Percentiles rank a stretch among this genome's conserved stretches.
Conservation (phyloP, 805 yeast species). For the Saccharomycopsis synnaedendra region DNA sequence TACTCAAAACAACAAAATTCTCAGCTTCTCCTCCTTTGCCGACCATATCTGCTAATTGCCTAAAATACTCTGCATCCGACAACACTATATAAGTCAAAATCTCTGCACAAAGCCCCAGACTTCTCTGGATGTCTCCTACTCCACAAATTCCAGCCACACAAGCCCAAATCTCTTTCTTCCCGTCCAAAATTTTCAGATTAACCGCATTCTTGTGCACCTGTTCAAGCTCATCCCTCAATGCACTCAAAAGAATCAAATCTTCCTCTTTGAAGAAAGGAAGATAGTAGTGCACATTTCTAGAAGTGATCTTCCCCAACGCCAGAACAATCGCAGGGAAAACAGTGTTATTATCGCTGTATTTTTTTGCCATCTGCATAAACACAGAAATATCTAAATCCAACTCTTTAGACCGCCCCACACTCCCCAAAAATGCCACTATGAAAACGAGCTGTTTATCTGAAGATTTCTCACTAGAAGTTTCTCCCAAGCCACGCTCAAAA, state of each 20-base stretch:
- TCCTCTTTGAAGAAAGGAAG: conserved; percentile 22
- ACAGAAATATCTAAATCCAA: conserved; percentile 10
- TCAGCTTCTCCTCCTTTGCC: background rate
- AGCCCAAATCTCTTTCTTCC: conserved; percentile 1
- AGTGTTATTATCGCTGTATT: conserved; percentile 22
- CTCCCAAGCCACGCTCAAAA: conserved; percentile 5
- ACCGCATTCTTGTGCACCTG: conserved; percentile 11
- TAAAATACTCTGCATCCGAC: background rate
- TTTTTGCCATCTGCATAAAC: conserved; percentile 6
- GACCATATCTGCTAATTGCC: background rate
- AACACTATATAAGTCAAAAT: conserved; percentile 18
- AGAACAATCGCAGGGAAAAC: conserved; percentile 38
- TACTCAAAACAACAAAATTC: conserved; percentile 4
- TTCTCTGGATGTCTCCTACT: conserved; percentile 5
- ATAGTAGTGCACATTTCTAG: conserved; percentile 27
- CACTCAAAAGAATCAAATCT: conserved; percentile 14
- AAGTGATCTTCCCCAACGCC: conserved; percentile 39
- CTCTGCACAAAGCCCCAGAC: conserved; percentile 20
- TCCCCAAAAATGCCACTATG: conserved; percentile 11
- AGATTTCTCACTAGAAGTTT: background rate
- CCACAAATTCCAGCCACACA: conserved; percentile 1
- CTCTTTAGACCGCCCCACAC: conserved; percentile 7
- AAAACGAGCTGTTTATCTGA: conserved; percentile 5
- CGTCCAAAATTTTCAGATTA: background rate
- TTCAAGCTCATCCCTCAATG: background rate